Base-by-base conservation (phyloP, 23 red algal genomes). In the Gracilaria domingensis region DNA sequence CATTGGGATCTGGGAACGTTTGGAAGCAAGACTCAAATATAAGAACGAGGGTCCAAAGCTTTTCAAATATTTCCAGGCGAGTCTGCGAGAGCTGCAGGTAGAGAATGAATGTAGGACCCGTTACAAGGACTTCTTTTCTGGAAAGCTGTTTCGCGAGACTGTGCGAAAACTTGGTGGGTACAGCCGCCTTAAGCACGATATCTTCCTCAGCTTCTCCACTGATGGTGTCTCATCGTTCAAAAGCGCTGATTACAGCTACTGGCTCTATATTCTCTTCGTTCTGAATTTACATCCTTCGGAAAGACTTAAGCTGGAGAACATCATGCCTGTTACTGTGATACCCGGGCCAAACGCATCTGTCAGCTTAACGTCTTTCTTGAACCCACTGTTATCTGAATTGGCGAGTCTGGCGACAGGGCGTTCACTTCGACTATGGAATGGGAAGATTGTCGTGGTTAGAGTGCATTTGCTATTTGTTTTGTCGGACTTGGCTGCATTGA, bases 161-260 rank as follows among this genome's bases (percentile, higher is more conserved):
- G 23, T 58, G 0, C 13, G 0, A 1, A 7, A 55, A 34, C 76
- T 80, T 58, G 76, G 76, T 37, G 76, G 76, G 0, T 6, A 5
- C 0, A 4, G 58, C 0, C 20, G 20, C 18, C 8, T 80, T 18
- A 2, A 80, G 48, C 1, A 80, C 32, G 76, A 36, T 26, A 34
- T 80, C 1, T 80, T 80, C 13, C 54, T 80, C 4, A 39, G 33
- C 12, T 80, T 80, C 12, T 60, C 54, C 4, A 58, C 76, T 2
- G 76, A 80, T 28, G 76, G 76, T 29, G 76, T 80, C 0, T 58
- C 25, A 0, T 2, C 76, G n/a, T 80, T 80, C 32, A 80, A 80
- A 58, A 58, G 26, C n/a, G 39, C 8, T 1, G 49, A 80, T 8
- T 80, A 80, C 20, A 58, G 26, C 54, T 80, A 60, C 33, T 80